Percentiles rank a stretch among this genome's conserved stretches.
These are phyloP conservation scores for Peronospora destructor DNA, from an alignment of 352 stramenopile genomes.

Conservation along the genomic window DNA sequence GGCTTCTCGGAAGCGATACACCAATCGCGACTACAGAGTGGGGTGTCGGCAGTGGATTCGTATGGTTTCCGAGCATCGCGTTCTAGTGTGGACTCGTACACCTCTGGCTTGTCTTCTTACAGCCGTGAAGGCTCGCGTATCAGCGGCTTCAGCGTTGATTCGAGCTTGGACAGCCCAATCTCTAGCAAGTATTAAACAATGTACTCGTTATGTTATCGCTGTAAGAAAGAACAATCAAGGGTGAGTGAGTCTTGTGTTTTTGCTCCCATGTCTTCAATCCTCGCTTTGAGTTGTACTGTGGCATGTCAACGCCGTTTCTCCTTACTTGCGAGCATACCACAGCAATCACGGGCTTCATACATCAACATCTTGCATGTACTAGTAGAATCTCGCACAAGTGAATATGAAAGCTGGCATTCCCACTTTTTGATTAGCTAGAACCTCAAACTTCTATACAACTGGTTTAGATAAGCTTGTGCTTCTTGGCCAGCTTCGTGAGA, in stretches of 20 bases:
- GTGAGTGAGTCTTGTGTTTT: constrained; percentile 24
- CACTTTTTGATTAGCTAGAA: constrained; percentile 13
- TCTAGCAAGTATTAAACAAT: constrained; percentile 25
- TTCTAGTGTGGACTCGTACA: constrained; percentile 60
- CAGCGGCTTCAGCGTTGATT: constrained; percentile 49
- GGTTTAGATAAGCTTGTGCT: constrained; percentile 67
- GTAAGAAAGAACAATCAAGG: constrained; percentile 18
- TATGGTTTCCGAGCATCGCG: constrained; percentile 54
- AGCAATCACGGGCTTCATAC: not conserved
- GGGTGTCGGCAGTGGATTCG: constrained; percentile 57
- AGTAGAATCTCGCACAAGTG: constrained; percentile 9
- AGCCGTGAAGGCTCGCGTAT: constrained; percentile 56
- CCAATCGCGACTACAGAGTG: constrained; percentile 43
- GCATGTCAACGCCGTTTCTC: constrained; percentile 12
- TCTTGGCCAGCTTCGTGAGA: constrained; percentile 57
- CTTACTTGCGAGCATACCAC: constrained; percentile 1
- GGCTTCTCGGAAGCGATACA: constrained; percentile 41
- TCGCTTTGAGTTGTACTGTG: constrained; percentile 14
- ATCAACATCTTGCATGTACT: constrained; percentile 5
- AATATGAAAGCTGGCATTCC: constrained; percentile 13
- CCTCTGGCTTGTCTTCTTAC: constrained; percentile 51
- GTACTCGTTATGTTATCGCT: constrained; percentile 19
- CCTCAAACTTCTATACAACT: constrained; percentile 8
- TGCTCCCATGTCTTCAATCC: constrained; percentile 11
- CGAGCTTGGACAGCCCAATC: constrained; percentile 26